These are phyloP conservation scores for Ligustrum vulgare DNA, from an alignment of 257 asterid species.

Conservation along the genomic window DNA sequence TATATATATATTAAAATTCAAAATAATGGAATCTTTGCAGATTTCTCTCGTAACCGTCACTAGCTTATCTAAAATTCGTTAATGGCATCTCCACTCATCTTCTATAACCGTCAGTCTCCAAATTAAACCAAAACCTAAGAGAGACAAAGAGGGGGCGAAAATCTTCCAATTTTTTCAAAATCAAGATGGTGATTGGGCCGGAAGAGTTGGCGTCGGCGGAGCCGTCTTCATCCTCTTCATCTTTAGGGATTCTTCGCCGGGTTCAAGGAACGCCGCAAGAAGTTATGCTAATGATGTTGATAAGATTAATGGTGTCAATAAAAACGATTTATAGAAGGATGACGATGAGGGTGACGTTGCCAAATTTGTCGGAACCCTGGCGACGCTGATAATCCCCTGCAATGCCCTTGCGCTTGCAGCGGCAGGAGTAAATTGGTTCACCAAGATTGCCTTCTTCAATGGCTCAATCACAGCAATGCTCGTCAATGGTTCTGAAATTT, in stretches of 20 bases:
- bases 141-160: no score
- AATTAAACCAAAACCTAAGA: no score
- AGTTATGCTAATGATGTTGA: background rate
- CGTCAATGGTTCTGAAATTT: slow-evolving; percentile 48
- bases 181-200: slow-evolving; percentile 80
- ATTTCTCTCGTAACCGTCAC: no score
- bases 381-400: slow-evolving; percentile 80
- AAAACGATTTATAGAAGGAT: slow-evolving; percentile 58
- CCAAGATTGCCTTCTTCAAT: slow-evolving; percentile 96
- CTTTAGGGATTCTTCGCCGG: no score
- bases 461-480: slow-evolving; percentile 99
- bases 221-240: slow-evolving; percentile 28
- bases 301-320: slow-evolving; percentile 19
- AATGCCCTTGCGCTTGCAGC: slow-evolving; percentile 94
- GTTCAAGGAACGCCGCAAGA: slow-evolving; percentile 20
- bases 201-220: slow-evolving; percentile 26
- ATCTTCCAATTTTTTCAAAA: no score
- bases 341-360: slow-evolving; percentile 95
- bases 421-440: slow-evolving; percentile 96
- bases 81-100: no score
- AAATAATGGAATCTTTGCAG: no score
- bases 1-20: no score
- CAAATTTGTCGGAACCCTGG: slow-evolving; percentile 97
- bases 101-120: no score
- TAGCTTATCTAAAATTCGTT: no score